Conservation (phyloP, 2,329 filamentous ascomycete genomes). For the Colletotrichum tropicicola region DNA sequence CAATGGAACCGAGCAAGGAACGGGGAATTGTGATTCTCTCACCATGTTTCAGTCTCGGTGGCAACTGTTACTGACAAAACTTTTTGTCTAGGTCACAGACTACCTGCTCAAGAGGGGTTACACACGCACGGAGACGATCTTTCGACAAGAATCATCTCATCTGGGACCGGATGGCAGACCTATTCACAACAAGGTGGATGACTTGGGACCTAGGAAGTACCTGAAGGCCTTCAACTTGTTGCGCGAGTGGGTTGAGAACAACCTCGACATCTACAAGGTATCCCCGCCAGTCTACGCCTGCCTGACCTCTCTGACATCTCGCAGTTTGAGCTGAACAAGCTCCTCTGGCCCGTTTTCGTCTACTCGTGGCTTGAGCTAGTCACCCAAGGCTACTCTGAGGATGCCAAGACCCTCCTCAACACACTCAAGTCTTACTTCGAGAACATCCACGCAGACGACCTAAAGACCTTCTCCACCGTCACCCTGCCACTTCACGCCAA, state of each 20-base stretch:
- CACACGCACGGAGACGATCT: slow-evolving; percentile 88
- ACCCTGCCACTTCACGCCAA: slow-evolving; percentile 80
- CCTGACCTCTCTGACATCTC: slow-evolving; percentile 28
- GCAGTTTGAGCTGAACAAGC: slow-evolving; percentile 84
- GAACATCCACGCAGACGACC: slow-evolving; percentile 80
- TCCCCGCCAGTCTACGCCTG: neutral
- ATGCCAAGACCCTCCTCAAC: slow-evolving; percentile 78
- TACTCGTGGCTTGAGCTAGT: slow-evolving; percentile 90
- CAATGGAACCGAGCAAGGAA: no score
- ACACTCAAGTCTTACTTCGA: slow-evolving; percentile 76
- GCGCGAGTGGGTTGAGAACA: slow-evolving; percentile 87
- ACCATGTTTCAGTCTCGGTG: neutral
- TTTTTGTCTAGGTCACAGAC: slow-evolving; percentile 74
- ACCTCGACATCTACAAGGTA: slow-evolving; percentile 93
- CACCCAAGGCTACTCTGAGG: slow-evolving; percentile 73
- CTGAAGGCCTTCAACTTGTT: slow-evolving; percentile 77
- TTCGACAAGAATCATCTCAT: slow-evolving; percentile 88
- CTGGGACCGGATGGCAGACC: slow-evolving; percentile 84
- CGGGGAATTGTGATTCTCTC: no score
- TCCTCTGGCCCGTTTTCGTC: slow-evolving; percentile 94
- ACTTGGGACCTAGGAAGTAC: slow-evolving; percentile 80
- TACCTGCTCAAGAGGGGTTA: slow-evolving; percentile 97
- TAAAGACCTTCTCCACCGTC: slow-evolving; percentile 78
- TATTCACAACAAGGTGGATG: slow-evolving; percentile 71
- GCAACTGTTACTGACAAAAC: neutral